These are phyloP conservation scores for Simplicillium sp. DNA, from an alignment of 2,329 filamentous ascomycete genomes.

Conservation along the genomic window DNA sequence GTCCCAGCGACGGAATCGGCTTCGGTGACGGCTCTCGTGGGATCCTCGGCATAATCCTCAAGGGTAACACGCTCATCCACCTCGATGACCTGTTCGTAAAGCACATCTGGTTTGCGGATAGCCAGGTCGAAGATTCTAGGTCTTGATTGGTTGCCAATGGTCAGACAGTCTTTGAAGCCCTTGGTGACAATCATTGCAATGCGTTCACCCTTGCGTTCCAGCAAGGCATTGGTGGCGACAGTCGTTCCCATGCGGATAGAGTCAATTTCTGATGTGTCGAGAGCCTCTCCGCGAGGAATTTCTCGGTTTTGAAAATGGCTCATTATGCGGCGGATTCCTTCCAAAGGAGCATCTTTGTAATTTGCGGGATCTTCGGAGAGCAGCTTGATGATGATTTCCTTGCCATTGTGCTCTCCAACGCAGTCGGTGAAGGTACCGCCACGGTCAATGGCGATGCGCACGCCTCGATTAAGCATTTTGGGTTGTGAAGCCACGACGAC, in stretches of 20 bases:
- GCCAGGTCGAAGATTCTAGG: conserved; percentile 87
- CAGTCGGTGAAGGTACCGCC: conserved; percentile 92
- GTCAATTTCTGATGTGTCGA: conserved; percentile 78
- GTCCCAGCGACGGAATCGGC: conserved; percentile 45
- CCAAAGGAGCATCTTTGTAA: conserved; percentile 83
- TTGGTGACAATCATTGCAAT: conserved; percentile 82
- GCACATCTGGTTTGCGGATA: conserved; percentile 76
- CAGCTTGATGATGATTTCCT: conserved; percentile 78
- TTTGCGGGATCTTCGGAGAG: conserved; percentile 85
- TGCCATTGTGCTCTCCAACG: conserved; percentile 69
- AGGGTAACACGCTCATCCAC: conserved; percentile 84
- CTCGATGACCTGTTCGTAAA: conserved; percentile 82
- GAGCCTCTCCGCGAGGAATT: conserved; percentile 67
- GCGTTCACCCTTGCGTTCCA: conserved; percentile 83
- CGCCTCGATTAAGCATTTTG: conserved; percentile 37
- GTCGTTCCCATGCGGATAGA: conserved; percentile 95
- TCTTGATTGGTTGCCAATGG: conserved; percentile 83
- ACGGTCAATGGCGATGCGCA: conserved; percentile 68
- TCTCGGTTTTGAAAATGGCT: conserved; percentile 65
- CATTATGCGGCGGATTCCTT: conserved; percentile 82
- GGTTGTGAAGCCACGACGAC: conserved; percentile 22
- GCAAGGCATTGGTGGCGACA: conserved; percentile 82
- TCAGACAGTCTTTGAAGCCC: conserved; percentile 79
- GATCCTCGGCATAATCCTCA: conserved; percentile 88
- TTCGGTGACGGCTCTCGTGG: conserved; percentile 46